A percentile compares a stretch with the other conserved stretches of the same genome.
These are phyloP conservation scores for Plasmodium inui DNA, from an alignment of 169 alveolate genomes.

Conservation along the genomic window DNA sequence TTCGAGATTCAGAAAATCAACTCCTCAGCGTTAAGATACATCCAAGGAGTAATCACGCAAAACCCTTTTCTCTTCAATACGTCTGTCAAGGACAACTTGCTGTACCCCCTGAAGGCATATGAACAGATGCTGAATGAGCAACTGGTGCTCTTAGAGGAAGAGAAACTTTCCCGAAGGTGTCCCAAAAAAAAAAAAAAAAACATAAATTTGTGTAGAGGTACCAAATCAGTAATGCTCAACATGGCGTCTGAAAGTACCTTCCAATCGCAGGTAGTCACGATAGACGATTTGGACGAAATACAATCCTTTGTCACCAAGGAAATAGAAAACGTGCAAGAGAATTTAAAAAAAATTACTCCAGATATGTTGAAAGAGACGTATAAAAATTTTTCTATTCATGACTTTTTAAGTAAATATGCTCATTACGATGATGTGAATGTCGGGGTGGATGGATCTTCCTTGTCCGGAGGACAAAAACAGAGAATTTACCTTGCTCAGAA, in stretches of 20 bases:
- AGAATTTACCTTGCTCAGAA: constrained; percentile 79
- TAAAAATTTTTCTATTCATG: constrained; percentile 87
- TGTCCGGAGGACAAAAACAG: constrained; percentile 89
- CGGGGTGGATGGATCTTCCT: constrained; percentile 92
- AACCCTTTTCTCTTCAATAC: constrained; percentile 46
- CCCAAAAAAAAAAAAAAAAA: constrained; percentile 3
- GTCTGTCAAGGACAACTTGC: constrained; percentile 6
- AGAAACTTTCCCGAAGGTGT: neutral
- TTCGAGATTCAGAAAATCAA: constrained; percentile 22
- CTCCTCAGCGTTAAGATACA: constrained; percentile 38
- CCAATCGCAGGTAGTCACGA: neutral
- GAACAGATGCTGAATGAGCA: constrained; percentile 52
- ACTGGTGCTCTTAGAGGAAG: constrained; percentile 10
- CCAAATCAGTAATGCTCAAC: neutral
- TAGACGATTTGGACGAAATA: constrained; percentile 6
- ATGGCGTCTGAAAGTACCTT: neutral
- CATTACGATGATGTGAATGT: constrained; percentile 87
- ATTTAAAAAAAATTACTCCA: constrained; percentile 88
- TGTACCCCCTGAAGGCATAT: constrained; percentile 64
- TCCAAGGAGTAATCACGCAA: constrained; percentile 57
- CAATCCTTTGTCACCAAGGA: constrained; percentile 6
- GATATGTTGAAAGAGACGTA: constrained; percentile 91
- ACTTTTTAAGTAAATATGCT: constrained; percentile 89
- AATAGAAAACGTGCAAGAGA: constrained; percentile 88
- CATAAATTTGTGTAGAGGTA: neutral